Conservation (phyloP, 345 rosid genomes). For the Combretum micranthum region DNA sequence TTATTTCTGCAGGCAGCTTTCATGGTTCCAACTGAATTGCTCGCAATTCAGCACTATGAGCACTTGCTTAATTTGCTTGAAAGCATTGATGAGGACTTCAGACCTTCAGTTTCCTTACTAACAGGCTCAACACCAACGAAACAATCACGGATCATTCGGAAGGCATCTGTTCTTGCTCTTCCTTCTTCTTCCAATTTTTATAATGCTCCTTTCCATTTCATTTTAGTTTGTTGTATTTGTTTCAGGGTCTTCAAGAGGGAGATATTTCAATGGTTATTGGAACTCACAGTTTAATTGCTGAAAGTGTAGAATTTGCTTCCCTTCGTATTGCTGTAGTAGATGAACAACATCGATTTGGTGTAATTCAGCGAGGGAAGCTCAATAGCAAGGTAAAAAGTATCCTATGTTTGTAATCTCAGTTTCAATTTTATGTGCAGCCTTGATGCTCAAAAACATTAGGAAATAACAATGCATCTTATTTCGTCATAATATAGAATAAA, state of each 20-base stretch:
- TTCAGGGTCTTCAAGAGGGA: conserved; percentile 80
- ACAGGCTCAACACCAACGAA: conserved; percentile 87
- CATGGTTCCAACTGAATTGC: conserved; percentile 99
- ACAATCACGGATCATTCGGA: conserved; percentile 72
- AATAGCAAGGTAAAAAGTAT: conserved; percentile 68
- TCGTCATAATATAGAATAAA: no score
- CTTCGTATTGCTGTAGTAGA: conserved; percentile 95
- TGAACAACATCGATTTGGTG: conserved; percentile 98
- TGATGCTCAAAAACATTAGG: no score
- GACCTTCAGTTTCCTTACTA: conserved; percentile 81
- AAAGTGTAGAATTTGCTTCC: conserved; percentile 70
- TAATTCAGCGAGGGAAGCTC: conserved; percentile 93
- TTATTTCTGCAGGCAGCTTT: conserved; percentile 84
- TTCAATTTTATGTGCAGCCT: no score
- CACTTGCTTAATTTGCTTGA: conserved; percentile 63
- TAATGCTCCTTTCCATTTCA: conserved; percentile 14
- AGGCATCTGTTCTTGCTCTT: conserved; percentile 43
- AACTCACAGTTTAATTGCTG: conserved; percentile 89
- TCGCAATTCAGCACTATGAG: conserved; percentile 89
- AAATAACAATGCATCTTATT: no score
- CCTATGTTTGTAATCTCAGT: no score
- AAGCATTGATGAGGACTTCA: conserved; percentile 45
- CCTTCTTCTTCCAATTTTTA: conserved; percentile 11
- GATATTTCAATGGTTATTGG: conserved; percentile 83
- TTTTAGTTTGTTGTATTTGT: conserved; percentile 12